Percentiles rank a stretch among this genome's conserved stretches.
Evolutionary conservation across 2,329 filamentous ascomycete species (phyloP).

Genomic region (Pseudocercospora vitis): DNA sequence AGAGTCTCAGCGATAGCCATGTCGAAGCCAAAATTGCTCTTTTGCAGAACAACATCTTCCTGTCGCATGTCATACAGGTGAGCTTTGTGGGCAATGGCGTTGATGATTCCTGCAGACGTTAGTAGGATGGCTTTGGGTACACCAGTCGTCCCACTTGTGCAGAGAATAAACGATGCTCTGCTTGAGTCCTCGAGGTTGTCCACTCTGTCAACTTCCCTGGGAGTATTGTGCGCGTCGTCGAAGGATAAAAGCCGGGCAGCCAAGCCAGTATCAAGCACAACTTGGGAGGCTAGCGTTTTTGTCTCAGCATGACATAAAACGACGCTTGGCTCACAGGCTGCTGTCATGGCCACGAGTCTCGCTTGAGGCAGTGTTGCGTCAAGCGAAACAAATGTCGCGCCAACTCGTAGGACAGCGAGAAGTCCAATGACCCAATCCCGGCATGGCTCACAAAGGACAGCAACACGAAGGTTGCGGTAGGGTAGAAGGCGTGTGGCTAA

Average conservation of each 20-base stretch:
- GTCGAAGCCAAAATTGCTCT: constrained; percentile 46
- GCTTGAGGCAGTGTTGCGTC: constrained; percentile 21
- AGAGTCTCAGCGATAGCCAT: constrained; percentile 44
- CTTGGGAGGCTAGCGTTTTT: neutral
- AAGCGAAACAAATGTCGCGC: constrained; percentile 19
- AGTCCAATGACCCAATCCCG: constrained; percentile 19
- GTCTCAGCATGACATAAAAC: constrained; percentile 19
- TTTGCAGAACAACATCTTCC: constrained; percentile 40
- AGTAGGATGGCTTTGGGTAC: constrained; percentile 24
- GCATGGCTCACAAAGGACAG: constrained; percentile 18
- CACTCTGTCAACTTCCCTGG: neutral
- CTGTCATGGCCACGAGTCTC: constrained; percentile 15
- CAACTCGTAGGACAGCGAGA: constrained; percentile 16
- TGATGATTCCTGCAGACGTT: constrained; percentile 17
- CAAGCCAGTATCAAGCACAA: neutral
- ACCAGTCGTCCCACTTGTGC: constrained; percentile 24
- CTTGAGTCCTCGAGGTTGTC: constrained; percentile 17
- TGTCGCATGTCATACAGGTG: constrained; percentile 12
- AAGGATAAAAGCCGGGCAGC: constrained; percentile 10
- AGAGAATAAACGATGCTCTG: constrained; percentile 18
- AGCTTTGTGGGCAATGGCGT: constrained; percentile 15
- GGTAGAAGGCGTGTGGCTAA: constrained; percentile 10
- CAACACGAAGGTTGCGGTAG: constrained; percentile 13
- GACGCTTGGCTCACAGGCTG: constrained; percentile 15
- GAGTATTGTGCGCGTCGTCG: constrained; percentile 4